These are phyloP conservation scores for Aspergillus vadensis DNA, from an alignment of 2,329 filamentous ascomycete species.

Conservation along the genomic window DNA sequence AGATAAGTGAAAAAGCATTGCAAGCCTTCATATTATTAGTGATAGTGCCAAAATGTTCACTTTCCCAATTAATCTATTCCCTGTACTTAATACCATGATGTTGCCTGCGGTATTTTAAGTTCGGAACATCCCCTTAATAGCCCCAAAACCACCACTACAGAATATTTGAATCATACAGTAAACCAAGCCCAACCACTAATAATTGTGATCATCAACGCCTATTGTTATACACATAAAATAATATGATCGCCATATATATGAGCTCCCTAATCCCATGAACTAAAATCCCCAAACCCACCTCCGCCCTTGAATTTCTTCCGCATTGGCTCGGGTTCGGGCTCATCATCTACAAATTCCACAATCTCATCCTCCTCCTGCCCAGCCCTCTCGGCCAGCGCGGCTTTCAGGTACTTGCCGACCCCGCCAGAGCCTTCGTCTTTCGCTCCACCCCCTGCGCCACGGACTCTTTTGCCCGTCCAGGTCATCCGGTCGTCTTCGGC, in stretches of 20 bases:
- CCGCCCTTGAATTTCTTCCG: conserved; percentile 74
- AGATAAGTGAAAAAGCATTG: too few relatives aligned
- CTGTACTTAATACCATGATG: too few relatives aligned
- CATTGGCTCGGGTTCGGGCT: conserved; percentile 66
- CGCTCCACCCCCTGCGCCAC: conserved; percentile 66
- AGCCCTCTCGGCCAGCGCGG: conserved; percentile 47
- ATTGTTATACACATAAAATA: not conserved
- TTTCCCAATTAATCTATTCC: too few relatives aligned
- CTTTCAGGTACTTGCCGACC: conserved; percentile 82
- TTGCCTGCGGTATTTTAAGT: too few relatives aligned
- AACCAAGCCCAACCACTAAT: too few relatives aligned
- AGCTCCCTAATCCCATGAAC: conserved; percentile 65
- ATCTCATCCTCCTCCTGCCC: conserved; percentile 58
- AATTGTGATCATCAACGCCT: too few relatives aligned
- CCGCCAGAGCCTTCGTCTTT: conserved; percentile 55
- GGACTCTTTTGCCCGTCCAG: conserved; percentile 92
- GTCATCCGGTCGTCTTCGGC: conserved; percentile 85
- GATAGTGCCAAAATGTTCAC: too few relatives aligned
- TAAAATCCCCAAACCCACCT: conserved; percentile 91
- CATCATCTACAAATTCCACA: conserved; percentile 62
- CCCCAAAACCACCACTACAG: too few relatives aligned
- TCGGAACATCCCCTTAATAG: too few relatives aligned
- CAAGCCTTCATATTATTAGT: too few relatives aligned
- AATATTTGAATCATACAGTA: too few relatives aligned
- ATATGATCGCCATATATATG: not conserved